Base-by-base conservation (phyloP, 2,329 filamentous ascomycete species). In the Fusarium heterosporum region DNA sequence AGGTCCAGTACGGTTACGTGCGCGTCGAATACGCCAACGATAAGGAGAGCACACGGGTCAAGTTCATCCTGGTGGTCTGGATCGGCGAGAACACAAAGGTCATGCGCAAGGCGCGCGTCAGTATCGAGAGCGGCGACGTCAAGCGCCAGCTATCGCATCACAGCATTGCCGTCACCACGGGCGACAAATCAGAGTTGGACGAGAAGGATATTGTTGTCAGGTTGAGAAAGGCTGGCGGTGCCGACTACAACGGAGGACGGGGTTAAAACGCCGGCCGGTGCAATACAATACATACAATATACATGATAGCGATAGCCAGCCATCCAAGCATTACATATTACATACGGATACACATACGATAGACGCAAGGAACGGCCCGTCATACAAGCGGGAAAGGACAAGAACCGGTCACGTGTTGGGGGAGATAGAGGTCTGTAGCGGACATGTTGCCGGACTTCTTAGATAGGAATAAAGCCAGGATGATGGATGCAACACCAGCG, bases 1-100 rank as follows among this genome's bases (percentile, higher is more conserved):
- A 89, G 77, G 88, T 88, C 55, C 86, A 89, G 76, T 91, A 90
- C 79, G 88, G 82, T 55, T 90, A 90, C 79, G 85, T 82, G 70
- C 85, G 87, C 29, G 80, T 90, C 75, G 87, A 90, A 80, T 87
- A 91, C 76, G 88, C 88, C 74, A 91, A 91, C 79, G 89, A 92
- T 76, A 86, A 86, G 67, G 89, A 92, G 81, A 87, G 83, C 78
- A 88, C 81, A 74, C 82, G 89, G 36, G 85, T 90, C 73, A 92
- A 92, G 79, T 91, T 91, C 74, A 84, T 81, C 47, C 82, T 92
- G 47, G 79, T 91, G 30, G 83, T 90, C 67, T 92, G 89, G 89
- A 90, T 90, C 76, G 89, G 89, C 75, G 82, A 85, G 76, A 75
- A 79, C 61, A 89, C 88, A 3, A 87, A 86, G 78, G 84, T 90